These are phyloP conservation scores for Striga asiatica DNA, from an alignment of 257 asterid species.

Conservation along the genomic window DNA sequence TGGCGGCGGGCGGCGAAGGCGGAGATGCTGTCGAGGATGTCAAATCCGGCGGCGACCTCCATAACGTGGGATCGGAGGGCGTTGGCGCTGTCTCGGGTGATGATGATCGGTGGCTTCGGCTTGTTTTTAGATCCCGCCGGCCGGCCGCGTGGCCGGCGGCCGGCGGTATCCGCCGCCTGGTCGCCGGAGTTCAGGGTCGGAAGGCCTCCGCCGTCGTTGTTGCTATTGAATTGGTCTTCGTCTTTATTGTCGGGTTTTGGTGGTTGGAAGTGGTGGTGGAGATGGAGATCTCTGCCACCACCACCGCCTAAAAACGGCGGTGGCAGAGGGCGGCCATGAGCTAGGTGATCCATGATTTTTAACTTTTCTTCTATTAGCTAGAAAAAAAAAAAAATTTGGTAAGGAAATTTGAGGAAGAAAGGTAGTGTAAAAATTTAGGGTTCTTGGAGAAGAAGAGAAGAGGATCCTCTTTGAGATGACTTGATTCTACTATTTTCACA, in stretches of 20 bases:
- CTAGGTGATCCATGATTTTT: constrained; percentile 61
- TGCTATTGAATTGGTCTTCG: constrained; percentile 50
- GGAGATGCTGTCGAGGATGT: constrained; percentile 67
- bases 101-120: constrained; percentile 86
- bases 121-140: constrained; percentile 86
- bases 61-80: constrained; percentile 82
- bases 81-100: constrained; percentile 86
- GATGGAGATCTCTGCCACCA: constrained; percentile 63
- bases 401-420: neutral
- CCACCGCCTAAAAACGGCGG: constrained; percentile 74
- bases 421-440: too few species aligned
- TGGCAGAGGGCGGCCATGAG: constrained; percentile 79
- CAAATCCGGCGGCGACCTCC: constrained; percentile 71
- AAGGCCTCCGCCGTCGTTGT: too few species aligned
- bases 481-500: too few species aligned
- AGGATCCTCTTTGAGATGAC: too few species aligned
- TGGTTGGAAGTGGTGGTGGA: too few species aligned
- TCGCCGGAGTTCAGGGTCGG: too few species aligned
- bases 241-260: constrained; percentile 22
- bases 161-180: too few species aligned
- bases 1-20: constrained; percentile 70
- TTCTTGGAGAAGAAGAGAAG: too few species aligned
- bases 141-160: constrained; percentile 74
- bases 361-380: too few species aligned
- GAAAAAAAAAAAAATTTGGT: too few species aligned